phyloP scores from a whole-genome alignment of 1,284 basidiomycete species.

The Fomitopsis betulina region DNA sequence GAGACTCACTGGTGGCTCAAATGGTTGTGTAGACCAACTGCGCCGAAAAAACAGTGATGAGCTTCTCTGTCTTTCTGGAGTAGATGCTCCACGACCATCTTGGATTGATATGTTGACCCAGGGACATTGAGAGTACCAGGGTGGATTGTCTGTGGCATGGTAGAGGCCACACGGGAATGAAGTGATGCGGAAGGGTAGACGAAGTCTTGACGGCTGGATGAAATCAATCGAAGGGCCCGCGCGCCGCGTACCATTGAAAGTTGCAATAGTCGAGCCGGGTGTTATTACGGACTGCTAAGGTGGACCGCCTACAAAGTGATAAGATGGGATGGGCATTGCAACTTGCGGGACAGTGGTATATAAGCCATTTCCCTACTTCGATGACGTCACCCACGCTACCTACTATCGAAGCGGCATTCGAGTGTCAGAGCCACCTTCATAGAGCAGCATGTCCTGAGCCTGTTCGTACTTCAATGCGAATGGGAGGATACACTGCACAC shows the following conservation, averaged over 20 bases:
- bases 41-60: conserved; percentile 56
- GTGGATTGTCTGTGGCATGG: conserved; percentile 23
- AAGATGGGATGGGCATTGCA: not conserved
- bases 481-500: no score
- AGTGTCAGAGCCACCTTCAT: no score
- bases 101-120: conserved; percentile 45
- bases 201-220: not conserved
- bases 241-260: not conserved
- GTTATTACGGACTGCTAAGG: no score
- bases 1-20: conserved; percentile 48
- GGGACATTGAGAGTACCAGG: conserved; percentile 45
- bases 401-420: no score
- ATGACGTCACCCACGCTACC: no score
- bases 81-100: conserved; percentile 40
- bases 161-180: not conserved
- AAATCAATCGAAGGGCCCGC: not conserved
- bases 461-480: no score
- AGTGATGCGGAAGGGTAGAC: no score
- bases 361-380: no score
- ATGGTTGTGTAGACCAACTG: conserved; percentile 57
- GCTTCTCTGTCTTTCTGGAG: conserved; percentile 49
- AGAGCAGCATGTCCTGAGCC: no score
- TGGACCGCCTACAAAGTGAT: no score
- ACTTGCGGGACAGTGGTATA: no score
- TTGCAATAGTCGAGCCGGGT: not conserved